A percentile compares a stretch with the other conserved stretches of the same genome.
phyloP scores from a whole-genome alignment of 352 stramenopile genomes.

The Globisporangium echinulatum region DNA sequence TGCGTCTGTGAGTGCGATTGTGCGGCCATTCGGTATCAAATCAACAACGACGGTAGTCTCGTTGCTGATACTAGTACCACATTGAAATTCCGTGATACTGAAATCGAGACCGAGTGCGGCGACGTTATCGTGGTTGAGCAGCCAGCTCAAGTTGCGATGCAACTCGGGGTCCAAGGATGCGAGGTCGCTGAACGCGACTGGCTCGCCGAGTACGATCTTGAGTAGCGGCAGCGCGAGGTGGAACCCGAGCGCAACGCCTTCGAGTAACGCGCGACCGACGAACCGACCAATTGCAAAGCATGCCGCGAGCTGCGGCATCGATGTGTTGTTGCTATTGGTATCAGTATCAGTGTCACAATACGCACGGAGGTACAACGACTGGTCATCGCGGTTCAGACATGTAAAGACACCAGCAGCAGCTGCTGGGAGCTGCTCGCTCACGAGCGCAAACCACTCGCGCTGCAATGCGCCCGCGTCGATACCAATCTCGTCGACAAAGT shows the following conservation, averaged over 20 bases:
- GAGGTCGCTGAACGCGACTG: constrained; percentile 86
- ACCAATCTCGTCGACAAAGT: constrained; percentile 56
- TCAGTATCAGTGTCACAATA: no score
- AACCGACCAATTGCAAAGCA: constrained; percentile 45
- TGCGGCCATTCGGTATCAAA: constrained; percentile 29
- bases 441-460: constrained; percentile 63
- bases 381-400: constrained; percentile 21
- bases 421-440: constrained; percentile 30
- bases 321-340: constrained; percentile 12
- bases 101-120: constrained; percentile 18
- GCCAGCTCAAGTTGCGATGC: constrained; percentile 19
- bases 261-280: constrained; percentile 36
- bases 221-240: constrained; percentile 90
- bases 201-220: constrained; percentile 91
- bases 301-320: constrained; percentile 4
- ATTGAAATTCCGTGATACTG: constrained; percentile 48
- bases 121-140: constrained; percentile 10
- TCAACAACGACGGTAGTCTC: constrained; percentile 32
- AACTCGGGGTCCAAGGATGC: constrained; percentile 31
- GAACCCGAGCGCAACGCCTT: constrained; percentile 83
- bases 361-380: constrained; percentile 23
- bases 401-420: constrained; percentile 19
- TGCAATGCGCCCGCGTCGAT: constrained; percentile 61
- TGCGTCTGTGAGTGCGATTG: constrained; percentile 81
- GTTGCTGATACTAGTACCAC: constrained; percentile 53